phyloP scores from a whole-genome alignment of 164 flowering plant species.

The Nymphaea thermarum region DNA sequence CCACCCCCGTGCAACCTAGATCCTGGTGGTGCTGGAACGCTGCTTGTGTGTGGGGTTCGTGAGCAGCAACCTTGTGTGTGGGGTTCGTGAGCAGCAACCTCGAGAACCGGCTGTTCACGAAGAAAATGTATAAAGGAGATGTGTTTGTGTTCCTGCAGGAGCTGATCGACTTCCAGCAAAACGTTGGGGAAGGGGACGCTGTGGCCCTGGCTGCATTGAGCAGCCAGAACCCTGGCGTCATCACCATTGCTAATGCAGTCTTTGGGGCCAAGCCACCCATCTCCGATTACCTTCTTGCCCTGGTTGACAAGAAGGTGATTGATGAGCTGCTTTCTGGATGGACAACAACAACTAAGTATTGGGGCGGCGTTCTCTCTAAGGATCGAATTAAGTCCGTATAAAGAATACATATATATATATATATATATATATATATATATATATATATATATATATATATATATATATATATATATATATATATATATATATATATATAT shows the following conservation, averaged over 20 bases:
- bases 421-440: too few relatives aligned
- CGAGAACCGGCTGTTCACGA: constrained; percentile 1
- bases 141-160: constrained; percentile 7
- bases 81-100: constrained; percentile 8
- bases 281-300: background rate
- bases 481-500: too few relatives aligned
- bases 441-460: too few relatives aligned
- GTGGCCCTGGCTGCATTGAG: constrained; percentile 3
- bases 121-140: constrained; percentile 6
- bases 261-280: constrained; percentile 1
- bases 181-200: background rate
- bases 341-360: background rate
- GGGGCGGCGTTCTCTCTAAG: too few relatives aligned
- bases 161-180: constrained; percentile 7
- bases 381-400: too few relatives aligned
- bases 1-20: constrained; percentile 5
- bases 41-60: too few relatives aligned
- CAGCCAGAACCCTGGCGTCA: constrained; percentile 9
- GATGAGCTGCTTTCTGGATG: background rate
- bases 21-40: constrained; percentile 4
- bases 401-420: too few relatives aligned
- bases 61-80: too few relatives aligned
- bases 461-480: too few relatives aligned
- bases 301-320: background rate
- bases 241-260: constrained; percentile 6